phyloP scores from a whole-genome alignment of 2,329 filamentous ascomycete species.

The Alternaria longipes region DNA sequence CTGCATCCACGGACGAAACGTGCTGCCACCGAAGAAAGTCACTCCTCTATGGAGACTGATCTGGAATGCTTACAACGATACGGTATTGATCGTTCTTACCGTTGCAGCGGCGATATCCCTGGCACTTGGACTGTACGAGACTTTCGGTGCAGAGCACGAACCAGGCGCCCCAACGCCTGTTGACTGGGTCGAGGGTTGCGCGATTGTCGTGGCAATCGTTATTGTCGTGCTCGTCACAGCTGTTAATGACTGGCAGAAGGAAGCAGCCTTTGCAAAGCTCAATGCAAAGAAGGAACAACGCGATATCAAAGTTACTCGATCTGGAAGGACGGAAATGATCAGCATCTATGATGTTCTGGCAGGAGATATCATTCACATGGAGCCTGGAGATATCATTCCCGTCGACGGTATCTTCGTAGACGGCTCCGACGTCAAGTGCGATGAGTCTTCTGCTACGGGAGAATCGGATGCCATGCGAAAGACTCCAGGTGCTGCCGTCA shows the following conservation, averaged over 20 bases:
- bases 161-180: slow-evolving; percentile 55
- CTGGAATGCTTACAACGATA: slow-evolving; percentile 78
- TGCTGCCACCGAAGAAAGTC: slow-evolving; percentile 69
- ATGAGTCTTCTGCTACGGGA: slow-evolving; percentile 77
- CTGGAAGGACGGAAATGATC: slow-evolving; percentile 71
- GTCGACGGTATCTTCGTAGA: slow-evolving; percentile 75
- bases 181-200: slow-evolving; percentile 51
- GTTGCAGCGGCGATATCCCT: slow-evolving; percentile 74
- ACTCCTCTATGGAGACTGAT: slow-evolving; percentile 68
- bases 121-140: slow-evolving; percentile 74
- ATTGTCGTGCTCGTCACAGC: slow-evolving; percentile 51
- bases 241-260: slow-evolving; percentile 51
- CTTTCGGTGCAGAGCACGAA: slow-evolving; percentile 59
- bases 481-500: slow-evolving; percentile 67
- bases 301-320: slow-evolving; percentile 62
- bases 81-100: slow-evolving; percentile 74
- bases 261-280: slow-evolving; percentile 46
- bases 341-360: slow-evolving; percentile 67
- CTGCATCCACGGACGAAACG: slow-evolving; percentile 68
- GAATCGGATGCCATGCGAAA: slow-evolving; percentile 77
- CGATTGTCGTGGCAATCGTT: slow-evolving; percentile 50
- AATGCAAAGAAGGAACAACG: slow-evolving; percentile 50
- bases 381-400: slow-evolving; percentile 74
- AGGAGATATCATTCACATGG: slow-evolving; percentile 74
- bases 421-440: slow-evolving; percentile 72